A percentile compares a stretch with the other conserved stretches of the same genome.
Conservation (phyloP, 2,329 filamentous ascomycete species). For the Cladosporium sp. region DNA sequence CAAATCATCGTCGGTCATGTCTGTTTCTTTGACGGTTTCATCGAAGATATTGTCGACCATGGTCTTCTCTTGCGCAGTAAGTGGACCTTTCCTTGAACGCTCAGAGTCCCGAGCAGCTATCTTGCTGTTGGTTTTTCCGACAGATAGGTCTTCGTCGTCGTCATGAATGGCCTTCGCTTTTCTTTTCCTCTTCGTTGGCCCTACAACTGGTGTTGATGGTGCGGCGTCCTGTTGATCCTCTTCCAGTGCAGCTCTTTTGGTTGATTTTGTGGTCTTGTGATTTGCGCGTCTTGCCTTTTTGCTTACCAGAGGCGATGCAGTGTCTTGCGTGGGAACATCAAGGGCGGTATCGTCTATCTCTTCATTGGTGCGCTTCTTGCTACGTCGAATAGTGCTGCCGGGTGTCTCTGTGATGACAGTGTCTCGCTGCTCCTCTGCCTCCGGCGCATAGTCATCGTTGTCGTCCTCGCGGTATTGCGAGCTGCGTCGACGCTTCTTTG, state of each 20-base stretch:
- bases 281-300: not conserved
- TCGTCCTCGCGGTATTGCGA: slow-evolving; percentile 24
- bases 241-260: not conserved
- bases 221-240: not conserved
- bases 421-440: not conserved
- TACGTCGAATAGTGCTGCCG: not conserved
- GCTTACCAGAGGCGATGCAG: not conserved
- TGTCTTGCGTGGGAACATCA: not conserved
- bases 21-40: slow-evolving; percentile 24
- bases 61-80: slow-evolving; percentile 30
- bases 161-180: not conserved
- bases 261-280: not conserved
- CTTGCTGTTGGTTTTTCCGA: not conserved
- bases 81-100: slow-evolving; percentile 17
- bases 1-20: slow-evolving; percentile 28
- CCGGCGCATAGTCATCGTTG: slow-evolving; percentile 22
- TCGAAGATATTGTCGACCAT: slow-evolving; percentile 33
- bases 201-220: not conserved
- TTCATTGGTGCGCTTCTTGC: not conserved
- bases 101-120: not conserved
- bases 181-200: not conserved
- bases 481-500: slow-evolving; percentile 24
- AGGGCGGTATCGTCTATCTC: not conserved
- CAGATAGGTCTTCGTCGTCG: not conserved
- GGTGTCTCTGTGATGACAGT: not conserved